Base-by-base conservation (phyloP, 2,329 filamentous ascomycete genomes). In the Daldinia sp. region DNA sequence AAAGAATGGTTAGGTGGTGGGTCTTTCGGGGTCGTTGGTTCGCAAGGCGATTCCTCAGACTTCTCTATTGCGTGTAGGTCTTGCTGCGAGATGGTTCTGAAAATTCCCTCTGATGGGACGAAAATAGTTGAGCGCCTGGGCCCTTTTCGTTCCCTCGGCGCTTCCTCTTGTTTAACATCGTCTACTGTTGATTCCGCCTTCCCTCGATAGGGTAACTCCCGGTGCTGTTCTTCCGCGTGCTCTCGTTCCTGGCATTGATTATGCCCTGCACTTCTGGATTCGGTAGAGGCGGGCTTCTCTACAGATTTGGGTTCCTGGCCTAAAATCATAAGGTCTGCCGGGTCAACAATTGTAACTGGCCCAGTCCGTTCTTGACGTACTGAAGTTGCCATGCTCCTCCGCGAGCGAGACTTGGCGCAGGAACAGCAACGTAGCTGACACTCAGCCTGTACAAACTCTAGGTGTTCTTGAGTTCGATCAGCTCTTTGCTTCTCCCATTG, bases 361-460 rank as follows among this genome's bases (percentile, higher is more conserved):
- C 73, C 76, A 6, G 75, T 67, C 15, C 81, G 79, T 63, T 80
- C 80, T 65, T 78, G 81, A 68, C 76, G 81, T n/a, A 78, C 63
- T 54, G 80, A 73, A 23, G 55, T 57, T 12, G 70, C 50, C 33
- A 75, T 68, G 74, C 78, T 80, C 48, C 76, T 72, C 10, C 78
- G 78, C 42, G 78, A 75, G 41, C 65, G 71, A 13, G 72, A 63
- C 71, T 82, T 86, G 67, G 82, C 86, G 76, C 89, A 91, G 1
- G 86, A 82, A 81, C 91, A 93, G 79, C 87, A 89, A 53, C 86
- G 85, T 71, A 94, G 86, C 56, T 88, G 85, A 77, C 91, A 93
- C 78, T 95, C 92, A 61, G 91, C 86, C 75, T 92, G 88, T 77
- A 94, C 83, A 78, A 93, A 94, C 35, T 94, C 90, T 54, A 93